A percentile compares a stretch with the other conserved stretches of the same genome.
phyloP scores from a whole-genome alignment of 257 asterid genomes.

The Paulownia fortunei region DNA sequence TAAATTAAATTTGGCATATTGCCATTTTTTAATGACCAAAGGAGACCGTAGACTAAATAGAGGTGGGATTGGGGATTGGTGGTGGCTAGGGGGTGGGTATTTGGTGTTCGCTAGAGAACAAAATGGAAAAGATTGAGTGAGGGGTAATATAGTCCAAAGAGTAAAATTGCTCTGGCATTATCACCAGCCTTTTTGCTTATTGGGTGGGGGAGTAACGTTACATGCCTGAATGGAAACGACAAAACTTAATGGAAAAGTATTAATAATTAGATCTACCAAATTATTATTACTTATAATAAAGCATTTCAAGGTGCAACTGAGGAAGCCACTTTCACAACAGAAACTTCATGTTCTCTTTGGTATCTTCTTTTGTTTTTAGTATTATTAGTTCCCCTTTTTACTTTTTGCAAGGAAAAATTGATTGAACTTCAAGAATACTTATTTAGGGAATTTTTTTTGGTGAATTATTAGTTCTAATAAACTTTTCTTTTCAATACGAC shows the following conservation, averaged over 20 bases:
- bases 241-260: slow-evolving; percentile 16
- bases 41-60: too few species aligned
- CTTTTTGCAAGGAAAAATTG: not conserved
- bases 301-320: slow-evolving; percentile 6
- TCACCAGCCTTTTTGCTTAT: too few species aligned
- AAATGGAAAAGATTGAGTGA: too few species aligned
- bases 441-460: not conserved
- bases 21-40: too few species aligned
- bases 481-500: too few species aligned
- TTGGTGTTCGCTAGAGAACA: too few species aligned
- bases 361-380: not conserved
- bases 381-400: too few species aligned
- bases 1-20: too few species aligned
- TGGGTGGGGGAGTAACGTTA: not conserved
- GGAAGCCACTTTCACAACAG: not conserved
- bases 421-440: not conserved
- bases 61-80: too few species aligned
- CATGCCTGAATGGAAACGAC: not conserved
- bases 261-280: slow-evolving; percentile 27
- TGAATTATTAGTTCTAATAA: not conserved
- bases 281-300: not conserved
- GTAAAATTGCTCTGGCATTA: not conserved
- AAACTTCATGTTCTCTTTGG: not conserved
- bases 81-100: too few species aligned
- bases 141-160: too few species aligned